Evolutionary conservation across 352 stramenopile species (phyloP).

Genomic region (Phytophthora pini): DNA sequence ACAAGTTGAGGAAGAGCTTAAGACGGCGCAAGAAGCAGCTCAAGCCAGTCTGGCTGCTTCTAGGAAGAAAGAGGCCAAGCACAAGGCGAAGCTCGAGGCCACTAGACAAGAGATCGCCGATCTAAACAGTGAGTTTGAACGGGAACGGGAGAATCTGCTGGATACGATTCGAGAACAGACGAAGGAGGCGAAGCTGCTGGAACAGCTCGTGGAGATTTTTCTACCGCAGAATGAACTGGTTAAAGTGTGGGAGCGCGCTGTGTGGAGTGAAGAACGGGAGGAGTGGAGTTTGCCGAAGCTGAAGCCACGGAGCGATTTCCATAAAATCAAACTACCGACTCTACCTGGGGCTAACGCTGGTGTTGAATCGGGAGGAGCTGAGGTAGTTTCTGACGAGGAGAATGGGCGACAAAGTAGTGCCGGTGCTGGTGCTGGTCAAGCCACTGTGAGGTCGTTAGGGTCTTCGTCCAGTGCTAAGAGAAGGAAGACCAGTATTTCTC

Average conservation of each 20-base stretch:
- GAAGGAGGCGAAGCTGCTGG: conserved; percentile 86
- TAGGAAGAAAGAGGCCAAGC: conserved; percentile 75
- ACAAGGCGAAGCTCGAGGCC: conserved; percentile 72
- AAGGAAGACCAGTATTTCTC: conserved; percentile 28
- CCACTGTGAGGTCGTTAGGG: conserved; percentile 37
- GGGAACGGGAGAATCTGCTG: conserved; percentile 83
- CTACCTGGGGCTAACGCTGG: conserved; percentile 30
- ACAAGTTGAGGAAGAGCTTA: conserved; percentile 75
- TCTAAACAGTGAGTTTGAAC: conserved; percentile 85
- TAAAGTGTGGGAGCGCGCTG: conserved; percentile 88
- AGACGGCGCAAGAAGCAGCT: conserved; percentile 68
- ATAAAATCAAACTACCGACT: conserved; percentile 76
- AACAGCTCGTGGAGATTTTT: conserved; percentile 90
- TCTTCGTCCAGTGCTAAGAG: conserved; percentile 47
- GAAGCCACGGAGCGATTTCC: conserved; percentile 81
- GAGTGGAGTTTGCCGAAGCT: conserved; percentile 80
- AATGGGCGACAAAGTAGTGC: conserved; percentile 27
- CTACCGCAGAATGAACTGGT: conserved; percentile 85
- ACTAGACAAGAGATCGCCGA: conserved; percentile 87
- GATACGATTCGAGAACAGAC: conserved; percentile 92
- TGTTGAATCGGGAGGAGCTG: conserved; percentile 60
- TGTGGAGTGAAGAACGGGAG: conserved; percentile 86
- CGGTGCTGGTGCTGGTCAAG: conserved; percentile 29
- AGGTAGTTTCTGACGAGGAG: conserved; percentile 69
- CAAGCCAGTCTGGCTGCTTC: conserved; percentile 59